Percentiles rank a stretch among this genome's conserved stretches.
These are phyloP conservation scores for Kurtzmaniella quercitrusa DNA, from an alignment of 1,139 yeast species.

Conservation along the genomic window DNA sequence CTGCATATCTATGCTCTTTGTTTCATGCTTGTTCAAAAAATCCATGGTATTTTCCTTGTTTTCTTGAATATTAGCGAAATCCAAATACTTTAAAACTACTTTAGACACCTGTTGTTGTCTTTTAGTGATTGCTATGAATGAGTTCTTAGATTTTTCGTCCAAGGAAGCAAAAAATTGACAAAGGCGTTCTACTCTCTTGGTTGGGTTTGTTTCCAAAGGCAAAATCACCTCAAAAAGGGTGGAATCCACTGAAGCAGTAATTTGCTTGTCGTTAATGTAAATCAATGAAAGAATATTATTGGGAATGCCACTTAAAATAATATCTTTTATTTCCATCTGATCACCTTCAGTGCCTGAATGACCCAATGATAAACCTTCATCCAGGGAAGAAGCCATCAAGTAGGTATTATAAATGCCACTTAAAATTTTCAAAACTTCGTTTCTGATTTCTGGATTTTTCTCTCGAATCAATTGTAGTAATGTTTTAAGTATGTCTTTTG, in stretches of 20 bases:
- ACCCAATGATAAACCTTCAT: neutral
- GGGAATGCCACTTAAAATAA: constrained; percentile 49
- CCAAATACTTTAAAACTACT: constrained; percentile 33
- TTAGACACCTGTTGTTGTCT: constrained; percentile 61
- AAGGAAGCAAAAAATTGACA: constrained; percentile 45
- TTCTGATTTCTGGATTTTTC: constrained; percentile 62
- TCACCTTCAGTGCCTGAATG: constrained; percentile 19
- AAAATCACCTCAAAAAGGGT: constrained; percentile 57
- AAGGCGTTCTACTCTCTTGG: constrained; percentile 49
- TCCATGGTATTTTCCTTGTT: constrained; percentile 11
- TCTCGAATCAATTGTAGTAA: constrained; percentile 67
- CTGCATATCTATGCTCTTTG: constrained; percentile 8
- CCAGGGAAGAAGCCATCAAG: constrained; percentile 12
- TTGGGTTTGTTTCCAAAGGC: constrained; percentile 47
- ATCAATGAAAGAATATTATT: constrained; percentile 60
- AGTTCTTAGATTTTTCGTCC: constrained; percentile 54
- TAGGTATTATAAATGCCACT: constrained; percentile 50
- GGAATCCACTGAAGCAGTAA: constrained; percentile 66
- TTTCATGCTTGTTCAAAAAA: constrained; percentile 3
- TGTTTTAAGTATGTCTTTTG: constrained; percentile 45
- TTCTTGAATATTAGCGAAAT: constrained; percentile 20
- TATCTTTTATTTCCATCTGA: constrained; percentile 35
- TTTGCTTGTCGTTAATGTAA: constrained; percentile 68
- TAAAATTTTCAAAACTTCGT: constrained; percentile 51
- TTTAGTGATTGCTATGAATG: constrained; percentile 64